These are phyloP conservation scores for Punctularia strigosozonata DNA, from an alignment of 768 basidiomycete species.

Conservation along the genomic window DNA sequence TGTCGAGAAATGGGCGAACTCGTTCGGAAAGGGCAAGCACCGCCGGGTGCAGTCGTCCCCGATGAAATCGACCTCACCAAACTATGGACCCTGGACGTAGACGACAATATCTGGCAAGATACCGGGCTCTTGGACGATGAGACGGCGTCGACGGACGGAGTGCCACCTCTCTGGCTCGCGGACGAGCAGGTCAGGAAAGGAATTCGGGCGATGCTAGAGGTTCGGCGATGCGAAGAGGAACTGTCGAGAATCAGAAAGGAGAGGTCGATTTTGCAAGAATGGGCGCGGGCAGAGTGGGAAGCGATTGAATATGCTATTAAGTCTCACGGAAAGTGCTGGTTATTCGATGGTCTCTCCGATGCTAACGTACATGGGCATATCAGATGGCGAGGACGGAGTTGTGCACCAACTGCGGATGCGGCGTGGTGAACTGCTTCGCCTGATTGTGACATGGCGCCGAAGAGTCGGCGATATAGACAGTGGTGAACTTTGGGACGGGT, in stretches of 20 bases:
- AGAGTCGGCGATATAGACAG: too few relatives aligned
- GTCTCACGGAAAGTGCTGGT: too few relatives aligned
- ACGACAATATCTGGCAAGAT: conserved; percentile 26
- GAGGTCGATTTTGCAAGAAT: conserved; percentile 11
- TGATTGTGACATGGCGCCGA: too few relatives aligned
- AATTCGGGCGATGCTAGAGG: conserved; percentile 10
- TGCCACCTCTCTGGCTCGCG: conserved; percentile 9
- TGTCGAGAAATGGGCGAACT: conserved; percentile 13
- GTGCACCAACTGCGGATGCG: too few relatives aligned
- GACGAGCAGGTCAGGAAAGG: conserved; percentile 10
- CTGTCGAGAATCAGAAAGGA: conserved; percentile 8
- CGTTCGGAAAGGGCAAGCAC: conserved; percentile 12
- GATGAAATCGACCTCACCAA: conserved; percentile 10
- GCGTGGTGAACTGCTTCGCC: too few relatives aligned
- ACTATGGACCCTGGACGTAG: conserved; percentile 22
- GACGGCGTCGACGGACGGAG: not conserved
- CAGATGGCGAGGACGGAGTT: too few relatives aligned
- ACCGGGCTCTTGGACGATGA: conserved; percentile 15
- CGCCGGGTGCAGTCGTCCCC: conserved; percentile 13
- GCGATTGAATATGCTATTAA: not conserved
- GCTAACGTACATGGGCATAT: too few relatives aligned
- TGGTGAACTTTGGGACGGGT: too few relatives aligned
- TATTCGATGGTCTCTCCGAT: too few relatives aligned
- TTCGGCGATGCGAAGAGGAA: conserved; percentile 18
- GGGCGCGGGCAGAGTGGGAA: conserved; percentile 18